These are phyloP conservation scores for Coemansia sp. DNA, from an alignment of 192 early-diverging fungal species.

Conservation along the genomic window DNA sequence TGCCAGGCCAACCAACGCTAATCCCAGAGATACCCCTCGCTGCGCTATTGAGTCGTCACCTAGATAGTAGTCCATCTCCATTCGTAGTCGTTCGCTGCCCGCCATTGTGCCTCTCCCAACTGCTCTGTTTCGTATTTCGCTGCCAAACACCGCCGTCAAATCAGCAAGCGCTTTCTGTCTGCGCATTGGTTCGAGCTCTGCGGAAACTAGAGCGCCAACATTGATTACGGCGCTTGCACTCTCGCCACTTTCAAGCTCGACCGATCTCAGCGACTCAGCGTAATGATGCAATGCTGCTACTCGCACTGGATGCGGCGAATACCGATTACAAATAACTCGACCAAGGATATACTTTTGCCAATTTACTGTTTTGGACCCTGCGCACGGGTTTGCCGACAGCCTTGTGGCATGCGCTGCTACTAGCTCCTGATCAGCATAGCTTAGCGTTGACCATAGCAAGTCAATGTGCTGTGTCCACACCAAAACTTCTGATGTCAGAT, in stretches of 20 bases:
- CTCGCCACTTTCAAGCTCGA: neutral
- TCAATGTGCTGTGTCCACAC: constrained; percentile 42
- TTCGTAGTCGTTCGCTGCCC: neutral
- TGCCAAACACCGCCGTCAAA: neutral
- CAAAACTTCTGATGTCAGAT: constrained; percentile 7
- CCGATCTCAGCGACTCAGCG: constrained; percentile 3
- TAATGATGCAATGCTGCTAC: constrained; percentile 22
- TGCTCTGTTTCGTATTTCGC: neutral
- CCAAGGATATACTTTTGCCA: constrained; percentile 11
- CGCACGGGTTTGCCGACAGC: neutral
- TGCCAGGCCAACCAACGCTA: neutral
- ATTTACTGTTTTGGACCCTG: neutral
- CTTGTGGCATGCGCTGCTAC: constrained; percentile 8
- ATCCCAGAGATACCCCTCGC: neutral
- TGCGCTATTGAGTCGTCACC: neutral
- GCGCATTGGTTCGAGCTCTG: neutral
- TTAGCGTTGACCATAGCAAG: constrained; percentile 28
- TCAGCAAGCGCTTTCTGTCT: neutral
- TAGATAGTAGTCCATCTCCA: neutral
- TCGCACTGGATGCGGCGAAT: constrained; percentile 14
- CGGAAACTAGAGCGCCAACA: neutral
- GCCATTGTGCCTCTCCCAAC: neutral
- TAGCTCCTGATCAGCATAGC: neutral
- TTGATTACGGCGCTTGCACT: constrained; percentile 2
- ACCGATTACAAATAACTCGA: constrained; percentile 14